phyloP scores from a whole-genome alignment of 768 basidiomycete genomes.

The Amanita inopinata region DNA sequence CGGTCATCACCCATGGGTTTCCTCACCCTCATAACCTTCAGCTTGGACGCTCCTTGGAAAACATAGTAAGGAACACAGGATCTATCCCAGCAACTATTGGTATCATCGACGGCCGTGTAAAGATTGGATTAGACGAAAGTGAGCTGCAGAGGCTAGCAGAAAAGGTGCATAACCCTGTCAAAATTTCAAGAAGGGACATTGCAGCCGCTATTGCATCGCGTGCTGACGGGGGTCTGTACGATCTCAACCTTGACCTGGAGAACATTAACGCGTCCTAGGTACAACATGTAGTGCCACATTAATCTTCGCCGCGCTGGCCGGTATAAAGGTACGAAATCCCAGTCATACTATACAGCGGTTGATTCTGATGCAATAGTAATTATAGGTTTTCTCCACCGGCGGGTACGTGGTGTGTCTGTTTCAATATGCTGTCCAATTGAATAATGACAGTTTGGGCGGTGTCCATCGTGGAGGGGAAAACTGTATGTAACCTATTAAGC shows the following conservation, averaged over 20 bases:
- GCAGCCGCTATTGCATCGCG: conserved; percentile 59
- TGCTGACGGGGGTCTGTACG: conserved; percentile 60
- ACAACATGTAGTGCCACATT: conserved; percentile 70
- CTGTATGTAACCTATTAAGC: conserved; percentile 1
- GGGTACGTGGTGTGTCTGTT: conserved; percentile 44
- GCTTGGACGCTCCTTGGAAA: conserved; percentile 63
- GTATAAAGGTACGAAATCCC: conserved; percentile 57
- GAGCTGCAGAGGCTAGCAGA: conserved; percentile 68
- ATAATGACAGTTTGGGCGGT: conserved; percentile 54
- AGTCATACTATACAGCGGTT: not conserved
- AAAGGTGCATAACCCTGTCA: conserved; percentile 34
- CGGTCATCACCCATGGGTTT: conserved; percentile 89
- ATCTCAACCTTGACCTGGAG: not conserved
- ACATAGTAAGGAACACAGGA: conserved; percentile 61
- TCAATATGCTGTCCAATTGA: conserved; percentile 6
- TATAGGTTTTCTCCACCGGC: conserved; percentile 82
- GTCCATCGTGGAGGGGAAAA: conserved; percentile 51
- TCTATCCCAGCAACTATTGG: conserved; percentile 90
- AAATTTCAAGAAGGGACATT: conserved; percentile 77
- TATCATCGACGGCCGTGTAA: conserved; percentile 71
- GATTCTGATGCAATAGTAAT: conserved; percentile 7
- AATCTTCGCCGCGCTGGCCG: conserved; percentile 68
- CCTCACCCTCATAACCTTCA: conserved; percentile 71
- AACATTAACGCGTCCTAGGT: conserved; percentile 23
- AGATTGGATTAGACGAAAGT: conserved; percentile 62